phyloP scores from a whole-genome alignment of 352 stramenopile species.

The Globisporangium paroecandrum region DNA sequence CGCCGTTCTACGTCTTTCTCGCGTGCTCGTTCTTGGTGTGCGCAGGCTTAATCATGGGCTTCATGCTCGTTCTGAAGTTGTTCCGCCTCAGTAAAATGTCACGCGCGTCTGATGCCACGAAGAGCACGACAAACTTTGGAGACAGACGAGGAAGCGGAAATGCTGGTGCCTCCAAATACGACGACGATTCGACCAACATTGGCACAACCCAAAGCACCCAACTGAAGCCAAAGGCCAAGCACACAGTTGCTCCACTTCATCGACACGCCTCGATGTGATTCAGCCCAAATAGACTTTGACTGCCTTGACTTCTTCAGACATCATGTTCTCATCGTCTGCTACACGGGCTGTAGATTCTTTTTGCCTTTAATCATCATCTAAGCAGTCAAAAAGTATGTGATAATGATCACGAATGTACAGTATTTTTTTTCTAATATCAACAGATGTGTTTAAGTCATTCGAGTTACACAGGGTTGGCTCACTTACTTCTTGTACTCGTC shows the following conservation, averaged over 20 bases:
- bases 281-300: background rate
- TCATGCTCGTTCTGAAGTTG: conserved; percentile 19
- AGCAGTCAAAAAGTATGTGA: background rate
- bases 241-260: background rate
- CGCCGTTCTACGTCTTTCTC: conserved; percentile 19
- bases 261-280: background rate
- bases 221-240: background rate
- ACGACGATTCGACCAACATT: background rate
- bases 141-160: background rate
- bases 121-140: background rate
- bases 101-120: background rate
- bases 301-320: no score
- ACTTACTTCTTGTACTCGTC: conserved; percentile 83
- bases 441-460: background rate
- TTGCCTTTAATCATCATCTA: background rate
- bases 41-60: conserved; percentile 17
- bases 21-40: conserved; percentile 11
- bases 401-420: background rate
- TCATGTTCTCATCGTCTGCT: no score
- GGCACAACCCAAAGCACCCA: conserved; percentile 1
- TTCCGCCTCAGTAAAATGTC: conserved; percentile 4
- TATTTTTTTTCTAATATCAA: conserved; percentile 12
- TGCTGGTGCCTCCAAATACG: background rate
- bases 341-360: background rate
- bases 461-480: background rate